phyloP scores from a whole-genome alignment of 192 early-diverging fungal species.

The Helicostylum pulchrum region DNA sequence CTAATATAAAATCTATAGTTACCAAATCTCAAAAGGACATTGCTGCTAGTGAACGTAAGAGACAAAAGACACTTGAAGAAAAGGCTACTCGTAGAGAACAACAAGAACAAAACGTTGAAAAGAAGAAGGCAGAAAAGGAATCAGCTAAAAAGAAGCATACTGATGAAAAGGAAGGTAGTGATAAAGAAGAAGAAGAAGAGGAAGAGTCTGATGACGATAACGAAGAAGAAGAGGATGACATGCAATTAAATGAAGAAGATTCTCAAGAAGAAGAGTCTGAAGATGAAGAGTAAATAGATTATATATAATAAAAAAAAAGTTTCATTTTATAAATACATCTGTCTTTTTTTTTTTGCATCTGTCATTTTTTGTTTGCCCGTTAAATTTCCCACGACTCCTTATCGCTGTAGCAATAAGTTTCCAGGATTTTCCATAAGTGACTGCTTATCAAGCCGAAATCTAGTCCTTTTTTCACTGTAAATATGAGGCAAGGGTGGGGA shows the following conservation, averaged over 20 bases:
- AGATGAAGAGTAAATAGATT: no score
- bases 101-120: slow-evolving; percentile 82
- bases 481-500: no score
- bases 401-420: no score
- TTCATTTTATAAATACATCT: no score
- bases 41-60: slow-evolving; percentile 55
- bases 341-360: no score
- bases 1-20: slow-evolving; percentile 37
- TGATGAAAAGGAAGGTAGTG: slow-evolving; percentile 22
- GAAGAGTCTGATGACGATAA: not conserved
- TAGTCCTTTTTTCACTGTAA: no score
- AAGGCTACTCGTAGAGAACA: slow-evolving; percentile 69
- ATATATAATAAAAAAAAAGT: no score
- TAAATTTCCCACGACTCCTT: no score
- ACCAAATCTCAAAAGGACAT: slow-evolving; percentile 73
- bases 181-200: slow-evolving; percentile 13
- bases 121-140: slow-evolving; percentile 68
- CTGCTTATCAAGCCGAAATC: no score
- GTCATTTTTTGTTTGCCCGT: no score
- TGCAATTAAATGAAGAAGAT: not conserved
- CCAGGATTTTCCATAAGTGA: no score
- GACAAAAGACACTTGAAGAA: slow-evolving; percentile 58
- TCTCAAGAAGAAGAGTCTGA: not conserved
- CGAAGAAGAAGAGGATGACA: not conserved
- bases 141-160: slow-evolving; percentile 34